Percentiles rank a stretch among this genome's conserved stretches.
Evolutionary conservation across 1,284 basidiomycete species (phyloP).

Genomic region (Microbotryomycetes sp.): DNA sequence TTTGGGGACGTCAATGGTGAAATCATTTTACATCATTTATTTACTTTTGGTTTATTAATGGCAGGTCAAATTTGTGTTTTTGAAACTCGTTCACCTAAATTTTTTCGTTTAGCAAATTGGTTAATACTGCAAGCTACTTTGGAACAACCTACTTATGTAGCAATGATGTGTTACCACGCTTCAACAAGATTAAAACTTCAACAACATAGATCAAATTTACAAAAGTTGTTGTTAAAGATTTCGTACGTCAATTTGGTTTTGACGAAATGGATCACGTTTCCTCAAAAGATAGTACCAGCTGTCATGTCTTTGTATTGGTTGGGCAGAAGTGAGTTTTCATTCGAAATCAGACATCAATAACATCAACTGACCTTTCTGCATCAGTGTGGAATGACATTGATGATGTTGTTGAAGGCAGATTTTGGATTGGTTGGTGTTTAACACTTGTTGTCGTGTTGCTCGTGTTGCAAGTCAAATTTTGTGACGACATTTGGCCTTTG

Average conservation of each 20-base stretch:
- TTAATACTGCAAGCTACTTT: constrained; percentile 15
- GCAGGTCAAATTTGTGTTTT: constrained; percentile 9
- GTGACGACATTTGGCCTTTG: constrained; percentile 11
- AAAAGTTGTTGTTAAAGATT: neutral
- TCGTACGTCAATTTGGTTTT: neutral
- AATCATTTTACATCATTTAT: constrained; percentile 7
- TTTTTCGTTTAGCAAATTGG: constrained; percentile 10
- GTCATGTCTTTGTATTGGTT: constrained; percentile 23
- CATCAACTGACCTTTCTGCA: neutral
- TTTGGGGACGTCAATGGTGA: neutral
- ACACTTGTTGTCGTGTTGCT: constrained; percentile 6
- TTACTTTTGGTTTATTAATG: constrained; percentile 5
- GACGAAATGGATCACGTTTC: constrained; percentile 15
- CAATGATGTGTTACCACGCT: constrained; percentile 14
- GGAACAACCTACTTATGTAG: constrained; percentile 11
- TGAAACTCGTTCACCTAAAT: constrained; percentile 4
- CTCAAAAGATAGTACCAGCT: constrained; percentile 17
- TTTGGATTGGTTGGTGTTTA: constrained; percentile 12
- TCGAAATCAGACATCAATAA: neutral
- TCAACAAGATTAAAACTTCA: constrained; percentile 8
- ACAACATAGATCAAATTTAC: neutral
- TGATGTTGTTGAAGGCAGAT: constrained; percentile 3
- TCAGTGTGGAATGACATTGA: constrained; percentile 21
- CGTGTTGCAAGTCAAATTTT: constrained; percentile 8
- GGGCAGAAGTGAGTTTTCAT: constrained; percentile 8